phyloP scores from a whole-genome alignment of 2,329 filamentous ascomycete species.

The Botrytis tulipae region DNA sequence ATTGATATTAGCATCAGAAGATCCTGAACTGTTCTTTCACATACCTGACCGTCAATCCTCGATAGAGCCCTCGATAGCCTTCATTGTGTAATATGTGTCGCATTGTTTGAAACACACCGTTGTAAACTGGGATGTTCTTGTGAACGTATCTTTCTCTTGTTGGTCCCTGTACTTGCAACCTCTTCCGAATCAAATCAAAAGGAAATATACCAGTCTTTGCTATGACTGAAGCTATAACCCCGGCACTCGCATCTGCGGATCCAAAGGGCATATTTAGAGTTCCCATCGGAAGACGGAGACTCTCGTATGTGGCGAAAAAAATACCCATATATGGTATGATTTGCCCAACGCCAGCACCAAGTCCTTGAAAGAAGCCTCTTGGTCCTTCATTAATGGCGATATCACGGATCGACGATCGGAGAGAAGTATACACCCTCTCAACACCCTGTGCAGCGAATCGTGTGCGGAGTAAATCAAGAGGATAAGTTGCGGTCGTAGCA shows the following conservation, averaged over 20 bases:
- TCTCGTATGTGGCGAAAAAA: constrained; percentile 90
- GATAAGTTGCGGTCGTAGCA: constrained; percentile 84
- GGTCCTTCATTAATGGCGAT: constrained; percentile 75
- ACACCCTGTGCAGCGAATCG: constrained; percentile 93
- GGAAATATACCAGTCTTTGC: constrained; percentile 92
- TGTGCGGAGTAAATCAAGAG: constrained; percentile 87
- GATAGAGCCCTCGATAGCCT: constrained; percentile 77
- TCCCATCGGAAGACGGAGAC: constrained; percentile 60
- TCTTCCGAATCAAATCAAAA: constrained; percentile 86
- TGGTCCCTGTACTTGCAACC: constrained; percentile 92
- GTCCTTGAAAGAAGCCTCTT: constrained; percentile 82
- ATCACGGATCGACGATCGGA: constrained; percentile 65
- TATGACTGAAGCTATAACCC: constrained; percentile 72
- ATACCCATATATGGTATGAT: constrained; percentile 96
- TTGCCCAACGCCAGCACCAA: constrained; percentile 77
- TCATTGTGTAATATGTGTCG: constrained; percentile 67
- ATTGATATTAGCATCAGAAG: not conserved
- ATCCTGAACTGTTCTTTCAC: not conserved
- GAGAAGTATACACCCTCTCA: constrained; percentile 72
- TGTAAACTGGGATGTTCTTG: constrained; percentile 83
- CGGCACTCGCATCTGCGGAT: constrained; percentile 79
- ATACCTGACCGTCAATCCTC: constrained; percentile 74
- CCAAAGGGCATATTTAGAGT: constrained; percentile 63
- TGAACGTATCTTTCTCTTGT: constrained; percentile 77
- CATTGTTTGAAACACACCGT: constrained; percentile 63